A percentile compares a stretch with the other conserved stretches of the same genome.
These are phyloP conservation scores for Starmerella vaccinii DNA, from an alignment of 805 yeast species.

Conservation along the genomic window DNA sequence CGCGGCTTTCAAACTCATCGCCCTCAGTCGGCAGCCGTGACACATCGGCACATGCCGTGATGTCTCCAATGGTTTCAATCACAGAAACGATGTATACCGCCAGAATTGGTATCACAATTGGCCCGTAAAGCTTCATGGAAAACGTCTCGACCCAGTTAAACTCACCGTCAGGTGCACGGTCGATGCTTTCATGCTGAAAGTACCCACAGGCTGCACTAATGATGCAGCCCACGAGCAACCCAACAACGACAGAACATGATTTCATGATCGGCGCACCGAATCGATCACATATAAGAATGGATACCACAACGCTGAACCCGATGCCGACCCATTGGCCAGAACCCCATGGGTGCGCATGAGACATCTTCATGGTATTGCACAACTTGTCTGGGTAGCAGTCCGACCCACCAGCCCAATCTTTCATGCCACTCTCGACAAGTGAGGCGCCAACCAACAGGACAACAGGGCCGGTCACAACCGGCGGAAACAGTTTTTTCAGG, in stretches of 20 bases:
- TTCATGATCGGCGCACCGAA: slow-evolving; percentile 94
- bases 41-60: slow-evolving; percentile 89
- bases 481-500: slow-evolving; percentile 70
- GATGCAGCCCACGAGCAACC: slow-evolving; percentile 77
- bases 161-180: slow-evolving; percentile 68
- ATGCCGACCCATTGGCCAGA: slow-evolving; percentile 81
- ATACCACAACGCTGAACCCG: slow-evolving; percentile 69
- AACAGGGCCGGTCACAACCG: slow-evolving; percentile 88
- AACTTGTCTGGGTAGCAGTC: slow-evolving; percentile 33
- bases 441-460: slow-evolving; percentile 71
- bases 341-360: slow-evolving; percentile 64
- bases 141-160: slow-evolving; percentile 85
- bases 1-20: slow-evolving; percentile 63
- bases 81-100: slow-evolving; percentile 73
- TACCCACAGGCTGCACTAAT: slow-evolving; percentile 88
- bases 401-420: slow-evolving; percentile 83
- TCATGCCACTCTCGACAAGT: slow-evolving; percentile 60
- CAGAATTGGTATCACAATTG: slow-evolving; percentile 72
- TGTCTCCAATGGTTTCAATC: slow-evolving; percentile 93
- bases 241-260: slow-evolving; percentile 83
- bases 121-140: slow-evolving; percentile 65
- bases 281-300: slow-evolving; percentile 67
- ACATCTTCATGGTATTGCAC: slow-evolving; percentile 41
- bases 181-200: slow-evolving; percentile 50
- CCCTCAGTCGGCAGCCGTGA: slow-evolving; percentile 71